These are phyloP conservation scores for Aspergillus kassunensis DNA, from an alignment of 495 filamentous ascomycete genomes.

Conservation along the genomic window DNA sequence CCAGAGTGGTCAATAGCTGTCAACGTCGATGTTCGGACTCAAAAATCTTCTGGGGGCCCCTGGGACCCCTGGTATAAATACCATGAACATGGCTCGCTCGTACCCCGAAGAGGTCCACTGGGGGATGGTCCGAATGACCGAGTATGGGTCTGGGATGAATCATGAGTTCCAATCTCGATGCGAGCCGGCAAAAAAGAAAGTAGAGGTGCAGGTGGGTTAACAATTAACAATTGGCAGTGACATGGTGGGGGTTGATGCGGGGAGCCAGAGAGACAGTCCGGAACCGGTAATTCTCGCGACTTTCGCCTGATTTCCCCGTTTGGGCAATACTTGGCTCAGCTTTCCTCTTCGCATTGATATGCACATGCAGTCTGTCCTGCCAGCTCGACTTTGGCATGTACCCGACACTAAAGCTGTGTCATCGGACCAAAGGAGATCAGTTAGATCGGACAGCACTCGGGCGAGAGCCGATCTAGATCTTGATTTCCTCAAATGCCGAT, in stretches of 20 bases:
- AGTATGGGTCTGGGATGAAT: constrained; percentile 3
- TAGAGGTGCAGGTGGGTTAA: background rate
- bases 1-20: background rate
- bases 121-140: background rate
- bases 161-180: background rate
- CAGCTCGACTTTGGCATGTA: no score
- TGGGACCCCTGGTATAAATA: constrained; percentile 1
- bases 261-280: background rate
- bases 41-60: background rate
- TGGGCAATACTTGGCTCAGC: background rate
- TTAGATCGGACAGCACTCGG: background rate
- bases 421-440: background rate
- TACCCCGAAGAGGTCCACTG: background rate
- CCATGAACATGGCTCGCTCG: background rate
- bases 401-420: background rate
- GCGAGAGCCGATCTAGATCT: background rate
- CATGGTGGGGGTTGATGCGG: background rate
- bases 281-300: background rate
- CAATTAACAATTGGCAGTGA: no score
- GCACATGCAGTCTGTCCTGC: no score
- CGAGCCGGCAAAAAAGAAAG: background rate
- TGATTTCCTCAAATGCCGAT: background rate
- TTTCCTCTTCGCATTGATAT: no score
- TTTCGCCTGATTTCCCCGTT: background rate
- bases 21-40: background rate